These are phyloP conservation scores for Tuber microsphaerosporum DNA, from an alignment of 495 filamentous ascomycete species.

Conservation along the genomic window DNA sequence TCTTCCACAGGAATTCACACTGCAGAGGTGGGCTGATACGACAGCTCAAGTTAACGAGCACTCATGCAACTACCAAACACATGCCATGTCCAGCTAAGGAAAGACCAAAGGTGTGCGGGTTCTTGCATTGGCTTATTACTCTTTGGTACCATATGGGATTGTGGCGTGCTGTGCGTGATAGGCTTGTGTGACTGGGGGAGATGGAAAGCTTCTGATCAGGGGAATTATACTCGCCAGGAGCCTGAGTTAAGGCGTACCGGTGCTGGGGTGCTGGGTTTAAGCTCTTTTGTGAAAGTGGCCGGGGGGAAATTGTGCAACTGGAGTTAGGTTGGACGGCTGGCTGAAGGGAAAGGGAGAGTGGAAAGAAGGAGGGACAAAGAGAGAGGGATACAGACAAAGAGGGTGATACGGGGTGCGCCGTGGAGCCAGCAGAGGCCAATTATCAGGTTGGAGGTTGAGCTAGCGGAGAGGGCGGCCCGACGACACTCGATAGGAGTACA, in stretches of 20 bases:
- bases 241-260: background rate
- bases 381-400: background rate
- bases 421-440: background rate
- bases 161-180: background rate
- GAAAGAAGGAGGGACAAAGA: background rate
- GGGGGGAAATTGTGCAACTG: background rate
- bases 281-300: background rate
- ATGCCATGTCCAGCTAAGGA: background rate
- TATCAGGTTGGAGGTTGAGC: background rate
- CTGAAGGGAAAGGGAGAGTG: background rate
- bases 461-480: background rate
- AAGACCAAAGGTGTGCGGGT: background rate
- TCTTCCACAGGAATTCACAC: background rate
- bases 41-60: background rate
- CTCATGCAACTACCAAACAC: background rate
- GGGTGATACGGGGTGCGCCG: background rate
- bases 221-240: background rate
- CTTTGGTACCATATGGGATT: background rate
- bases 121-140: background rate
- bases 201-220: background rate
- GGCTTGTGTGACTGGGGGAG: background rate
- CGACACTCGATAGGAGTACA: background rate
- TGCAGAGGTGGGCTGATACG: background rate
- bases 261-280: background rate
- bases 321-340: background rate